Evolutionary conservation across 768 basidiomycete species (phyloP).

Genomic region (Agrocybe praecox): DNA sequence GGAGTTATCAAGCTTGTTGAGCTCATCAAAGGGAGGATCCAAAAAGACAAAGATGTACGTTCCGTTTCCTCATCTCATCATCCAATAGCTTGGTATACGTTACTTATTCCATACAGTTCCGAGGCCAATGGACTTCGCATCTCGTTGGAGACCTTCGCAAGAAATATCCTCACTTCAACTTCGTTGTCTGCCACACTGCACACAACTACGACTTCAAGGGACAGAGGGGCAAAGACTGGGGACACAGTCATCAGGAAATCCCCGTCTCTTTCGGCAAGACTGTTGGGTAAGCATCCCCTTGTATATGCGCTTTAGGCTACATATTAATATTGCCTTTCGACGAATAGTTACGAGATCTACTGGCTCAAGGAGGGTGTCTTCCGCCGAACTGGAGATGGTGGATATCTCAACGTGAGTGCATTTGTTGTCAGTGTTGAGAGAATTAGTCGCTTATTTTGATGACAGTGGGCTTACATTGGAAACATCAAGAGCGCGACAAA

Average conservation of each 20-base stretch:
- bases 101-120: not conserved
- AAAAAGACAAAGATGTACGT: not conserved
- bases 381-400: slow-evolving; percentile 20
- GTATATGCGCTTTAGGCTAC: not conserved
- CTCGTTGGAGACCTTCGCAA: not conserved
- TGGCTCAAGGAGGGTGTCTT: slow-evolving; percentile 22
- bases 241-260: slow-evolving; percentile 26
- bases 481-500: not conserved
- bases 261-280: slow-evolving; percentile 17
- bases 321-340: not conserved
- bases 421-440: not conserved
- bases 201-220: slow-evolving; percentile 22
- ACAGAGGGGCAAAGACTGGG: slow-evolving; percentile 22
- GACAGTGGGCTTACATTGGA: slow-evolving; percentile 7
- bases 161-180: slow-evolving; percentile 16
- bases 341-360: slow-evolving; percentile 23
- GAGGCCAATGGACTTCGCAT: not conserved
- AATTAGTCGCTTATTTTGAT: not conserved
- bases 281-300: slow-evolving; percentile 10
- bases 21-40: not conserved
- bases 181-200: slow-evolving; percentile 21
- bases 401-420: slow-evolving; percentile 23
- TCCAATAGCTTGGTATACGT: too few species aligned
- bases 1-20: not conserved
- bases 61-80: not conserved